A percentile compares a stretch with the other conserved stretches of the same genome.
Evolutionary conservation across 208 protist species (phyloP).

Genomic region (Trypanosoma avium): DNA sequence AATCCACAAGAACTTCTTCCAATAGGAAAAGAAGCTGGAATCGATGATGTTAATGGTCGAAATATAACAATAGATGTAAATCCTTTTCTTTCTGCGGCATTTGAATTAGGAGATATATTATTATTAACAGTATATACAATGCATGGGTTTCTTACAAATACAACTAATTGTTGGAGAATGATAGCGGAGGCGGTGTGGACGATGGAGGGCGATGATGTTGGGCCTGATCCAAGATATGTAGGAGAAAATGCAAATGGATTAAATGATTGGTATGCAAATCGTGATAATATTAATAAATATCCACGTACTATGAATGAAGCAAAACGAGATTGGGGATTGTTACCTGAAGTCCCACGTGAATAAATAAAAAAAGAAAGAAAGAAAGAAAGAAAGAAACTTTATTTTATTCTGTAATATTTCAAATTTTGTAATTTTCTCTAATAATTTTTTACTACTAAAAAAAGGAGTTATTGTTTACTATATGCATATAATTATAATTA

Average conservation of each 20-base stretch:
- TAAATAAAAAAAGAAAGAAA: not conserved
- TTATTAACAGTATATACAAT: constrained; percentile 88
- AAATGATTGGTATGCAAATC: constrained; percentile 40
- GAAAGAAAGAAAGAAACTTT: not conserved
- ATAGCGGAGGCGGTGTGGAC: constrained; percentile 79
- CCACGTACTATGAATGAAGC: constrained; percentile 59
- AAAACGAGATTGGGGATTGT: constrained; percentile 70
- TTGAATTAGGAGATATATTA: constrained; percentile 77
- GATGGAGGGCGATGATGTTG: constrained; percentile 86
- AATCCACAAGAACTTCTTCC: constrained; percentile 65
- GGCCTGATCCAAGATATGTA: constrained; percentile 76
- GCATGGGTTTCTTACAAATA: constrained; percentile 77
- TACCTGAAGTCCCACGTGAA: constrained; percentile 27
- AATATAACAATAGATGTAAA: constrained; percentile 71
- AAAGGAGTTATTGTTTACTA: not conserved
- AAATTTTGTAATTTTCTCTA: no score
- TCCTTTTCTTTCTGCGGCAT: constrained; percentile 59
- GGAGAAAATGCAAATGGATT: constrained; percentile 55
- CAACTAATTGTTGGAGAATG: constrained; percentile 65
- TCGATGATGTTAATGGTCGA: constrained; percentile 56
- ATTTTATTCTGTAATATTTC: not conserved
- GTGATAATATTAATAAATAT: constrained; percentile 53
- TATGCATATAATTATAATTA: not conserved
- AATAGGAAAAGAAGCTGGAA: constrained; percentile 59
- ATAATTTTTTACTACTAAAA: no score